Evolutionary conservation across 164 flowering plant species (phyloP).

Genomic region (Litsea cubeba): DNA sequence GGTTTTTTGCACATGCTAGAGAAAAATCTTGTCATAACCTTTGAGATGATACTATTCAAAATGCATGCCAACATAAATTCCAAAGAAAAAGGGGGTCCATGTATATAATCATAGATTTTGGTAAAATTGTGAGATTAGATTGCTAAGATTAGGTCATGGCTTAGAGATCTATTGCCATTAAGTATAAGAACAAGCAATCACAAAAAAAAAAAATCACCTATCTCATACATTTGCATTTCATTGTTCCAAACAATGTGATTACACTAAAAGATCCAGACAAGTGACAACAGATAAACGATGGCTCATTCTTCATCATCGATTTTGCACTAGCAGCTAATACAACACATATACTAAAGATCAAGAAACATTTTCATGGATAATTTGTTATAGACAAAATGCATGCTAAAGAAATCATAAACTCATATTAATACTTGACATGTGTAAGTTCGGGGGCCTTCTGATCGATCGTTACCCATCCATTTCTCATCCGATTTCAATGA

Average conservation of each 20-base stretch:
- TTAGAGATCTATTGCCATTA: too few species aligned
- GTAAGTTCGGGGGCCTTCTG: slow-evolving; percentile 33
- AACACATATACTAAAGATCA: background rate
- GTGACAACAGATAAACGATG: background rate
- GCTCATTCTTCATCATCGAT: background rate
- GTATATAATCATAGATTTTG: too few species aligned
- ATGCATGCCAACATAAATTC: too few species aligned
- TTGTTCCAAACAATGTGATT: background rate
- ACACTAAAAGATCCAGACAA: background rate
- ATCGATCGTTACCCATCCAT: slow-evolving; percentile 8
- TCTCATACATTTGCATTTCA: background rate
- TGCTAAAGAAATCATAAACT: background rate
- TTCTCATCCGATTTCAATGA: slow-evolving; percentile 20
- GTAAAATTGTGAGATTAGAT: too few species aligned
- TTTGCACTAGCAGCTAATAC: background rate
- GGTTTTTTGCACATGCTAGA: too few species aligned
- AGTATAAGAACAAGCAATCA: too few species aligned
- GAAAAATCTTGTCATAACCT: too few species aligned
- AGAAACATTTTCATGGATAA: background rate
- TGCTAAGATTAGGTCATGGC: too few species aligned
- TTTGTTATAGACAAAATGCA: background rate
- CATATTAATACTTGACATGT: slow-evolving; percentile 19
- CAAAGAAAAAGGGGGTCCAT: too few species aligned
- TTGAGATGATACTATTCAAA: too few species aligned
- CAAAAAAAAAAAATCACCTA: too few species aligned